Base-by-base conservation (phyloP, 106 monocot species). In the Amphibolis antarctica region DNA sequence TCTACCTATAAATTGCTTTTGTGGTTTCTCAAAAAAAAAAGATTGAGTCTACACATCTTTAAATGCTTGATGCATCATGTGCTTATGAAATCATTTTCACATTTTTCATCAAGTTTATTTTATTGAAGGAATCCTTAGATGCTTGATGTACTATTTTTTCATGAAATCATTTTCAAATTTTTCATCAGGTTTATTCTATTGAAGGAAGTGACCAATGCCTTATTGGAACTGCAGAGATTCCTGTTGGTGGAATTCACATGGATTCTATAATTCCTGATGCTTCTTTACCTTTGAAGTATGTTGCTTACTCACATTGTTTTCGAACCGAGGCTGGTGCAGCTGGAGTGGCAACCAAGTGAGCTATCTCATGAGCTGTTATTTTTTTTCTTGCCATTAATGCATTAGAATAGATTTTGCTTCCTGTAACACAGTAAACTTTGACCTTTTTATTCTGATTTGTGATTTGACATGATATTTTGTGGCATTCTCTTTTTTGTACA, bases 311-410 rank as follows among this genome's bases (percentile, higher is more conserved):
- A 36, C 96, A 98, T 60, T 98, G 96, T 68, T 98, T 98, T 26
- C 84, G 96, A 45, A 98, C 96, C 12, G 96, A 98, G 80, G 96
- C 96, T 62, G 96, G 96, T 63, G 96, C 86, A 64, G 90, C 96
- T 51, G 96, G 96, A 2, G 31, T 80, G 30, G 84, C 96, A 49
- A 85, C 90, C 53, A 84, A 73, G 96, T 85, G 61, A n/a, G 69
- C 28, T 21, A 49, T n/a, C n/a, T 17, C 48, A 49, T 3, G 3
- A 17, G 0, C n/a, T 13, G 48, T 36, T 36, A 36, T 36, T 36
- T 7, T 36, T 36, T 36, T 36, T 36, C 36, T 7, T 36, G 36
- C 36, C 2, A 7, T 36, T 36, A 36, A 36, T 7, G 7, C 7
- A 7, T 7, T 2, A 36, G 36, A 17, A 49, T 13, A 49, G 4